Conservation (phyloP, 768 basidiomycete genomes). For the Rossbeevera mucosa region DNA sequence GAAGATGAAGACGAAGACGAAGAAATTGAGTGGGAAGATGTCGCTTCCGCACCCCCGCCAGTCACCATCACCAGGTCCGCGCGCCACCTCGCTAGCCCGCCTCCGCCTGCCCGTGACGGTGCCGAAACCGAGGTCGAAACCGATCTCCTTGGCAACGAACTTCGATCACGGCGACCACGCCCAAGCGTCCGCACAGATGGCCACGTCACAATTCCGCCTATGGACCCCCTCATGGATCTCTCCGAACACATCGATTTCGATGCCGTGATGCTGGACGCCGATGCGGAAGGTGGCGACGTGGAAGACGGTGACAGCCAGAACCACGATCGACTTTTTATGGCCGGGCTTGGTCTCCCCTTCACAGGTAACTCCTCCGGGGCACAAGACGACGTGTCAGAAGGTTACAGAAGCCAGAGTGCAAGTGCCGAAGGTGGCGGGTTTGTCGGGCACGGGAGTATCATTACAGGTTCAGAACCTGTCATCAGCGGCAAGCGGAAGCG, state of each 20-base stretch:
- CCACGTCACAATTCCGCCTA: slow-evolving; percentile 12
- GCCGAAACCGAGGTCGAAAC: slow-evolving; percentile 33
- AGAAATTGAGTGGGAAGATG: slow-evolving; percentile 24
- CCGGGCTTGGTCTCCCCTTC: slow-evolving; percentile 15
- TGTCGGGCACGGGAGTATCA: not conserved
- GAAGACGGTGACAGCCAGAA: slow-evolving; percentile 9
- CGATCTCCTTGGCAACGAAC: slow-evolving; percentile 16
- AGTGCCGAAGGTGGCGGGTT: slow-evolving; percentile 14
- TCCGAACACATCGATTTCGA: slow-evolving; percentile 17
- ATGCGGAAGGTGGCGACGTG: slow-evolving; percentile 8
- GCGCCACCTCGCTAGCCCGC: slow-evolving; percentile 21
- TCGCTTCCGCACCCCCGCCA: not conserved
- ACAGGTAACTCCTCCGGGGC: slow-evolving; percentile 9
- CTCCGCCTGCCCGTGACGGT: slow-evolving; percentile 25
- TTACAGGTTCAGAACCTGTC: slow-evolving; percentile 11
- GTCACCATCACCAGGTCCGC: not conserved
- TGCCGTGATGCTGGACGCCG: slow-evolving; percentile 28
- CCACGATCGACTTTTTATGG: slow-evolving; percentile 3
- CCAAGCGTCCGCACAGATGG: slow-evolving; percentile 27
- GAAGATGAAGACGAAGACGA: slow-evolving; percentile 29
- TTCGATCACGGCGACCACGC: slow-evolving; percentile 16
- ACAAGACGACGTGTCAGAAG: slow-evolving; percentile 20
- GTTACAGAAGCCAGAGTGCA: slow-evolving; percentile 16
- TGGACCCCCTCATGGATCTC: slow-evolving; percentile 6
- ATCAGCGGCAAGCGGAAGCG: slow-evolving; percentile 25